Base-by-base conservation (phyloP, 2,329 filamentous ascomycete genomes). In the Clonostachys byssicola region DNA sequence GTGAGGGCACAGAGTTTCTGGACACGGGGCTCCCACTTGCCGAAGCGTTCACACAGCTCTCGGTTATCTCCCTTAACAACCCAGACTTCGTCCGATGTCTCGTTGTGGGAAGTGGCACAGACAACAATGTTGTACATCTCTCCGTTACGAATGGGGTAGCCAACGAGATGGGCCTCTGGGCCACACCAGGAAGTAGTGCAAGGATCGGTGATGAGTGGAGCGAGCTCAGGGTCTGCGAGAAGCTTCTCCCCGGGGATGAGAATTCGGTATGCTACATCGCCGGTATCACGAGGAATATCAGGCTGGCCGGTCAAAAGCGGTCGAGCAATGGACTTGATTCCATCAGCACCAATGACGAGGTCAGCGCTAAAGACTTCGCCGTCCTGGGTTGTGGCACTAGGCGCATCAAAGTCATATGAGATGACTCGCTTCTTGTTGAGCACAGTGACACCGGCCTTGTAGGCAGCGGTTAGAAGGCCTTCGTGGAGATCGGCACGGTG, bases 91-190 rank as follows among this genome's bases (percentile, higher is more conserved):
- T 42, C 40, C n/a, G 40, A 18, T 8, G 40, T 42, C 40, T 42
- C 40, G 40, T 42, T 42, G 17, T 42, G 40, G n/a, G 40, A 42
- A 16, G 40, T 42, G 14, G 40, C 75, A 2, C 87, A 64, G 2
- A 88, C 64, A 0, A 88, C 84, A 6, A 89, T 72, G 48, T 88
- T 88, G 52, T 80, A 84, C 68, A 83, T 74, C 1, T 67, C 65
- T 0, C 82, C 81, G 0, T 67, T 73, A 1, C 80, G 71, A 44
- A 88, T 58, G 1, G 80, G 80, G 60, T 88, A 88, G 0, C 74
- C 77, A 0, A 87, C 79, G 0, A 74, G 80, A 55, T 88, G 83
- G 2, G 77, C 70, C 1, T 71, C 70, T 0, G 83, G 80, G 0
- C 85, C 85, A 9, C 83, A 68, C 85, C 84, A 88, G 57, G 84